Evolutionary conservation across 2,329 filamentous ascomycete species (phyloP).

Genomic region (Lojkania enalia): DNA sequence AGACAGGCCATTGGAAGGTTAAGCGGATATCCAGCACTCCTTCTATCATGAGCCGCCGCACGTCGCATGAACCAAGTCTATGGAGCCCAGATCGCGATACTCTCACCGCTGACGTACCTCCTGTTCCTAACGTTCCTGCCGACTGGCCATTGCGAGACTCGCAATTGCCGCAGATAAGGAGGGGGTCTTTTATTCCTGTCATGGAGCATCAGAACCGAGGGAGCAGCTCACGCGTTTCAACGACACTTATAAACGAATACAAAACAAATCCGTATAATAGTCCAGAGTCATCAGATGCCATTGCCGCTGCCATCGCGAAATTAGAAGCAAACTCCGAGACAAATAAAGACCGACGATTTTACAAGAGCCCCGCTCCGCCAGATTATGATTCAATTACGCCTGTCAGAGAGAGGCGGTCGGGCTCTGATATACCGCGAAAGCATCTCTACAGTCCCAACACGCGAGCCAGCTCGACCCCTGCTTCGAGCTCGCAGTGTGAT

Average conservation of each 20-base stretch:
- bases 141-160: conserved; percentile 32
- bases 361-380: not conserved
- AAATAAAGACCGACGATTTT: not conserved
- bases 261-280: not conserved
- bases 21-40: conserved; percentile 26
- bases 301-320: conserved; percentile 6
- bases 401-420: not conserved
- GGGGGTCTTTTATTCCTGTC: conserved; percentile 7
- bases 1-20: conserved; percentile 38
- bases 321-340: conserved; percentile 7
- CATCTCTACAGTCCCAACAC: not conserved
- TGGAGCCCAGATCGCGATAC: conserved; percentile 24
- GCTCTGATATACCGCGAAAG: not conserved
- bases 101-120: conserved; percentile 23
- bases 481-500: not conserved
- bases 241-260: conserved; percentile 3
- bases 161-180: conserved; percentile 13
- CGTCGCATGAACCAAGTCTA: conserved; percentile 18
- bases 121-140: conserved; percentile 28
- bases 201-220: conserved; percentile 7
- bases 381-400: conserved; percentile 3
- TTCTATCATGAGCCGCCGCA: conserved; percentile 12
- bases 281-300: conserved; percentile 2
- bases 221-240: conserved; percentile 10
- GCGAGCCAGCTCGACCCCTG: too few species aligned